Conservation (phyloP, 1,284 basidiomycete genomes). For the Apiotrichum sp. region DNA sequence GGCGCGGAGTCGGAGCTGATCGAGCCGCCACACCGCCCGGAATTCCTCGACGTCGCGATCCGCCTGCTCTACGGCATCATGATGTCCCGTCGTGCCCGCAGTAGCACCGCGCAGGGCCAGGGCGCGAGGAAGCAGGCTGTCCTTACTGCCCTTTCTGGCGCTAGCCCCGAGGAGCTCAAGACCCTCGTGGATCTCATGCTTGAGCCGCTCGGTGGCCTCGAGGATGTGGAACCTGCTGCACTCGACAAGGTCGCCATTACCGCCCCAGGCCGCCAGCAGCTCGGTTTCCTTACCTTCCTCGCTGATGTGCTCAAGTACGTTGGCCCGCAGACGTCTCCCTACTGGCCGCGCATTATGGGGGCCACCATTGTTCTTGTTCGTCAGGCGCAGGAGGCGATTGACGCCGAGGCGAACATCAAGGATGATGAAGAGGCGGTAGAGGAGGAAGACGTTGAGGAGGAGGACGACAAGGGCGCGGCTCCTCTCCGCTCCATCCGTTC, state of each 20-base stretch:
- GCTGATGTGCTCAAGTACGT: slow-evolving; percentile 74
- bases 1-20: slow-evolving; percentile 52
- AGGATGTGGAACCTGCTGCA: not conserved
- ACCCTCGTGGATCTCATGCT: slow-evolving; percentile 87
- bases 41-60: slow-evolving; percentile 68
- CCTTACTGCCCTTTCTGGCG: slow-evolving; percentile 64
- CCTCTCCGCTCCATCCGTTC: slow-evolving; percentile 65
- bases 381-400: slow-evolving; percentile 59
- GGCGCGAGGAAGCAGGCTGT: slow-evolving; percentile 72
- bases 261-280: slow-evolving; percentile 64
- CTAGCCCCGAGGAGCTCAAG: slow-evolving; percentile 65
- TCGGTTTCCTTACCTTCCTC: slow-evolving; percentile 78
- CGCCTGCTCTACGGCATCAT: slow-evolving; percentile 84
- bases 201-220: slow-evolving; percentile 55
- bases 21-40: slow-evolving; percentile 58
- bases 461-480: slow-evolving; percentile 44
- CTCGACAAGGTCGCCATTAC: slow-evolving; percentile 11
- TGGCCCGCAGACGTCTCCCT: slow-evolving; percentile 60
- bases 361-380: slow-evolving; percentile 61
- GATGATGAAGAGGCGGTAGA: slow-evolving; percentile 42
- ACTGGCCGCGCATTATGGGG: slow-evolving; percentile 69
- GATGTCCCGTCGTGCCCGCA: slow-evolving; percentile 70
- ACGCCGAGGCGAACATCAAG: slow-evolving; percentile 39
- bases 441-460: slow-evolving; percentile 40
- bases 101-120: slow-evolving; percentile 54